Conservation (phyloP, 1,284 basidiomycete genomes). For the Cryptococcus jaspeensis region DNA sequence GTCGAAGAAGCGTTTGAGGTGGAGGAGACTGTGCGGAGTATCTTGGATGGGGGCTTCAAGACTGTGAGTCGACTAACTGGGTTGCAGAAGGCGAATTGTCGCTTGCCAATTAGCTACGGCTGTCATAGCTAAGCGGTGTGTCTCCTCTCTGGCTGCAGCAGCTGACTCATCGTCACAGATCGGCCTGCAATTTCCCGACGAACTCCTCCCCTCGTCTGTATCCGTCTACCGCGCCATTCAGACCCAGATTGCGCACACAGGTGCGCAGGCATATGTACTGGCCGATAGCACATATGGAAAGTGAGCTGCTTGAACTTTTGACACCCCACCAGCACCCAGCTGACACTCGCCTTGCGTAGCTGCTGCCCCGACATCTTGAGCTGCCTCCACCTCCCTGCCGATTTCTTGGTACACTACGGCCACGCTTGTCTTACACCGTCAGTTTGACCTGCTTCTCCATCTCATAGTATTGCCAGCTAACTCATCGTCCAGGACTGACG, state of each 20-base stretch:
- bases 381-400: conserved; percentile 89
- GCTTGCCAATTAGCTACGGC: background rate
- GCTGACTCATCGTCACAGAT: conserved; percentile 58
- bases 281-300: conserved; percentile 98
- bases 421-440: conserved; percentile 80
- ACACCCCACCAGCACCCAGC: background rate
- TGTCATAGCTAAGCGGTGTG: background rate
- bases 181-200: conserved; percentile 94
- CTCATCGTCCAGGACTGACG: conserved; percentile 40
- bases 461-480: background rate
- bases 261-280: conserved; percentile 73
- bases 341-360: conserved; percentile 52
- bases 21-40: conserved; percentile 44
- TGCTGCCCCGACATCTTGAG: conserved; percentile 98
- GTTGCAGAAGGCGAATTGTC: background rate
- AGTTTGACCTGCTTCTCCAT: conserved; percentile 50
- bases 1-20: conserved; percentile 53
- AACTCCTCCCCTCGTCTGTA: conserved; percentile 82
- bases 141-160: background rate
- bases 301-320: conserved; percentile 53
- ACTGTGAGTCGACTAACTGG: conserved; percentile 34
- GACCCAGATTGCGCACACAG: conserved; percentile 52
- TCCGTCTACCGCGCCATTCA: conserved; percentile 77
- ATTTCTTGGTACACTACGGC: conserved; percentile 91
- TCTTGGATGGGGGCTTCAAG: conserved; percentile 49